phyloP scores from a whole-genome alignment of 169 alveolate species.

The Toxoplasma gondii region DNA sequence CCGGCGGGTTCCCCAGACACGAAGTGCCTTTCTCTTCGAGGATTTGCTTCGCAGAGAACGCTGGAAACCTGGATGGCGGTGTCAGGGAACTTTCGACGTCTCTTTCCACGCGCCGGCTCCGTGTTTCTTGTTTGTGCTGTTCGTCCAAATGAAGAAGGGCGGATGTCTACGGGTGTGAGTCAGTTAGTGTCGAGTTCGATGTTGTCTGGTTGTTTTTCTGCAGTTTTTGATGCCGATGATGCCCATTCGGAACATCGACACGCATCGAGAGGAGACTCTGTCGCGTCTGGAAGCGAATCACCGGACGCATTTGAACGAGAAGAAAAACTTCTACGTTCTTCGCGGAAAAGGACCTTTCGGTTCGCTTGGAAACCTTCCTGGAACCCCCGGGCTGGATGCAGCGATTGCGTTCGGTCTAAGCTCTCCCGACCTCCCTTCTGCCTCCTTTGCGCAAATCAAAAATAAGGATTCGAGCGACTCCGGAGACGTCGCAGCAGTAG shows the following conservation, averaged over 20 bases:
- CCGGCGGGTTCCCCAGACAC: no score
- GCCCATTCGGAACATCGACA: background rate
- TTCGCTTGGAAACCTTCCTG: constrained; percentile 13
- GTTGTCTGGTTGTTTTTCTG: background rate
- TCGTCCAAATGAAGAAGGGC: no score
- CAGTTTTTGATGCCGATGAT: constrained; percentile 57
- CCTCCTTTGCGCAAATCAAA: background rate
- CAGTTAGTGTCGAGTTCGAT: background rate
- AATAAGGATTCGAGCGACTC: background rate
- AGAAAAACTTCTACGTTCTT: constrained; percentile 23
- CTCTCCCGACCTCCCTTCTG: constrained; percentile 5
- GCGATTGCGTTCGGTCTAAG: background rate
- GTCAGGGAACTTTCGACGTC: no score
- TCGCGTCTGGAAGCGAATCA: constrained; percentile 46
- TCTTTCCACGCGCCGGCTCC: no score
- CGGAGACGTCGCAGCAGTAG: background rate
- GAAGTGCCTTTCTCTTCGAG: no score
- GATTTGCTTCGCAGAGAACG: no score
- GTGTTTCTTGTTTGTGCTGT: no score
- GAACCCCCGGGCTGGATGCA: background rate
- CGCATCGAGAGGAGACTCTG: constrained; percentile 7
- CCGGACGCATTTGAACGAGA: constrained; percentile 15
- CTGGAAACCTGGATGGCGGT: no score
- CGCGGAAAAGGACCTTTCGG: constrained; percentile 64
- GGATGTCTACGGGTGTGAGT: background rate